phyloP scores from a whole-genome alignment of 495 filamentous ascomycete genomes.

The Hyaloscypha variabilis region DNA sequence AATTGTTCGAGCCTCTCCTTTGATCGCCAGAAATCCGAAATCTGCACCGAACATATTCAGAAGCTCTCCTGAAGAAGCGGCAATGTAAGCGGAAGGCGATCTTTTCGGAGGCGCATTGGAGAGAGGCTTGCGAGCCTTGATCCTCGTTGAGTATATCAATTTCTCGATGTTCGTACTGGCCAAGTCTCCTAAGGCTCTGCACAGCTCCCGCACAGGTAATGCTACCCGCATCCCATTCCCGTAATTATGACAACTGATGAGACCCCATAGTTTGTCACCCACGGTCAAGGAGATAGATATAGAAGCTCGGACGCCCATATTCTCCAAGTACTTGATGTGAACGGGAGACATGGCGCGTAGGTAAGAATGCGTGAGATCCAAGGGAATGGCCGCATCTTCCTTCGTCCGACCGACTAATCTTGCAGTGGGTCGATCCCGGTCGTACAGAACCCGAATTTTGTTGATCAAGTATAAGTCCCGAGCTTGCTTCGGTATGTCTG shows the following conservation, averaged over 20 bases:
- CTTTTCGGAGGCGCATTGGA: conserved; percentile 73
- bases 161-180: conserved; percentile 86
- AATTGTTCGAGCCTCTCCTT: conserved; percentile 83
- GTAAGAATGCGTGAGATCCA: conserved; percentile 85
- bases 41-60: conserved; percentile 42
- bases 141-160: conserved; percentile 76
- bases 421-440: conserved; percentile 55
- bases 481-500: conserved; percentile 28
- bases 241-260: conserved; percentile 84
- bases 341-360: conserved; percentile 90
- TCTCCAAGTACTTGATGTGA: conserved; percentile 80
- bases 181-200: conserved; percentile 82
- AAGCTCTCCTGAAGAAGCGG: conserved; percentile 84
- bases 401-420: conserved; percentile 76
- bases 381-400: conserved; percentile 72
- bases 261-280: conserved; percentile 82
- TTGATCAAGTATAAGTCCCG: conserved; percentile 23
- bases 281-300: conserved; percentile 94
- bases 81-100: conserved; percentile 87
- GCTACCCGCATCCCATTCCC: conserved; percentile 81
- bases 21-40: conserved; percentile 31
- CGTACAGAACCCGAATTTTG: conserved; percentile 20
- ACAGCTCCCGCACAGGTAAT: conserved; percentile 90
- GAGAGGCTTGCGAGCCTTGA: conserved; percentile 78
- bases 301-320: conserved; percentile 91